phyloP scores from a whole-genome alignment of 192 early-diverging fungal genomes.

The Geosiphon pyriformis region DNA sequence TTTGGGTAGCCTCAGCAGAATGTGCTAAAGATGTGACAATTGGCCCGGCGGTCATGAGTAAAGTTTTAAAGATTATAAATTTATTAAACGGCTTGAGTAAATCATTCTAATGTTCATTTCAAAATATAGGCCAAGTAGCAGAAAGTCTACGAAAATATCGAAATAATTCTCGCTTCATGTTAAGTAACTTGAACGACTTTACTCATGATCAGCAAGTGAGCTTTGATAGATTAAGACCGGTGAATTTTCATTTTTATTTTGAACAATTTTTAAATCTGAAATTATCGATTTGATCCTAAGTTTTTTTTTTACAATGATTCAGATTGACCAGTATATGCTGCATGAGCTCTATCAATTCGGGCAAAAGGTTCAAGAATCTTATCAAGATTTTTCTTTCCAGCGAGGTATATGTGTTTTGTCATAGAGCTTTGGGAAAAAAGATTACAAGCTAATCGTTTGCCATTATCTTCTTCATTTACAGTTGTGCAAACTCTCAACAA shows the following conservation, averaged over 20 bases:
- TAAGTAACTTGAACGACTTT: constrained; percentile 67
- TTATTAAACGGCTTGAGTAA: neutral
- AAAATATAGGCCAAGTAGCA: constrained; percentile 42
- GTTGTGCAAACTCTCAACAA: constrained; percentile 59
- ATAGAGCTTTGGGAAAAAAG: neutral
- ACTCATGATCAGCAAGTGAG: constrained; percentile 34
- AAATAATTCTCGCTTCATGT: constrained; percentile 69
- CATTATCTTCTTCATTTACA: constrained; percentile 14
- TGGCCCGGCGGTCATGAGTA: constrained; percentile 56
- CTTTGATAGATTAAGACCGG: constrained; percentile 46
- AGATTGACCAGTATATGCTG: constrained; percentile 58
- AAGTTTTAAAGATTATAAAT: neutral
- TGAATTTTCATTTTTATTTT: constrained; percentile 13
- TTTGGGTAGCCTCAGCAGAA: constrained; percentile 71
- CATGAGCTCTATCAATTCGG: constrained; percentile 62
- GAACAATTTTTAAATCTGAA: neutral
- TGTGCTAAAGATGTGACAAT: constrained; percentile 71
- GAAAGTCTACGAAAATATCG: constrained; percentile 73
- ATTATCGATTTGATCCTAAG: neutral
- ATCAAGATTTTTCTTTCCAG: constrained; percentile 58
- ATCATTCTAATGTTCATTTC: neutral
- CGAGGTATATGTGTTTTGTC: constrained; percentile 35
- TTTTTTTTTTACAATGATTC: neutral
- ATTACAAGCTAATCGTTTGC: neutral
- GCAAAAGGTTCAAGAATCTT: constrained; percentile 44